Evolutionary conservation across 2,329 filamentous ascomycete species (phyloP), one percentile per base, ranked within the genome.

Genomic region (Beauveria rudraprayagi): DNA sequence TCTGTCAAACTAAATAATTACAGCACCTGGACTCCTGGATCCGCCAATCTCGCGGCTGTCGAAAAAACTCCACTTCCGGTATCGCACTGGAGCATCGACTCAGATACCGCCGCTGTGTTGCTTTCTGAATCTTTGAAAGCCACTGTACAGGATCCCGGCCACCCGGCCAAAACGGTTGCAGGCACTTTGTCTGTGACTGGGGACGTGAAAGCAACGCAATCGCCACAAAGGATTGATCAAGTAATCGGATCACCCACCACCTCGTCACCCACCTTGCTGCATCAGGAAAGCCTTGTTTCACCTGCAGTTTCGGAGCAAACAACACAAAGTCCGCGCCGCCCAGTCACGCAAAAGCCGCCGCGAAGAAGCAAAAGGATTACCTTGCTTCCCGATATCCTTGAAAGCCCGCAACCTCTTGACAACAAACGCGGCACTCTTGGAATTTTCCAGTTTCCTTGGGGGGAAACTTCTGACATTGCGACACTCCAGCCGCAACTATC

Each of bases 401-500:
- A 87, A 69, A 85, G 78, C 64, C 85, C 85, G 4, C 73, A 82
- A 67, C 84, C 83, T 41, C 73, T 87, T 5, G 79, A 80, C 5
- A 75, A 85, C 68, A 83, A 81, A 70, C 77, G 79, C 47, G 83
- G 78, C 14, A 86, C 83, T 11, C 76, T 87, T 19, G 85, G 84
- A 5, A 82, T 87, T 66, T 88, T 86, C 73, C 82, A 85, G 66
- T 87, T 87, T 65, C 83, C 85, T 2, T 87, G 83, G 83, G 85
- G 85, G 16, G 84, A 87, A 71, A 80, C 73, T 66, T 87, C 84
- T 22, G 83, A 86, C 69, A 78, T 77, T 58, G 79, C 80, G 10
- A 80, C 72, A 30, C 69, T 79, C 60, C 76, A 75, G 64, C 70
- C 72, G 60, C 71, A 70, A 9, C 72, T 70, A 52, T 34, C 40